Evolutionary conservation across 768 basidiomycete species (phyloP).

Genomic region (Russula emetica): DNA sequence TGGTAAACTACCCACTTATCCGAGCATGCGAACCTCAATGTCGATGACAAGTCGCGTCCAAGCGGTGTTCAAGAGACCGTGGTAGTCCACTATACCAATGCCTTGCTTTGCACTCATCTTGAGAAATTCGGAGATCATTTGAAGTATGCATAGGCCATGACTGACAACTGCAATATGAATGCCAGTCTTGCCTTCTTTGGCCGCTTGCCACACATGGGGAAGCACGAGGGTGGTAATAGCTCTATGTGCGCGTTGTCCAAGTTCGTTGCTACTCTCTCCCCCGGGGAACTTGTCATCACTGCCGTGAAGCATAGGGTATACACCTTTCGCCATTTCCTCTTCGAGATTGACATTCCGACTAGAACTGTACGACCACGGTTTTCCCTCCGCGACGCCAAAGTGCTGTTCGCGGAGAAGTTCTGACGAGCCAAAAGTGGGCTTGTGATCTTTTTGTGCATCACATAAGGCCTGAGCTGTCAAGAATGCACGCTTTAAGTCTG

Average conservation of each 20-base stretch:
- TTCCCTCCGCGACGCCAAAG: slow-evolving; percentile 69
- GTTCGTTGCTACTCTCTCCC: slow-evolving; percentile 67
- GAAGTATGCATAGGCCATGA: slow-evolving; percentile 65
- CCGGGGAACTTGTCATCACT: slow-evolving; percentile 56
- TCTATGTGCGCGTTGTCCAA: slow-evolving; percentile 50
- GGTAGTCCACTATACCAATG: slow-evolving; percentile 36
- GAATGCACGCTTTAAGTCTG: slow-evolving; percentile 59
- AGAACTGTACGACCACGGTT: slow-evolving; percentile 39
- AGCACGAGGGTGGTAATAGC: slow-evolving; percentile 51
- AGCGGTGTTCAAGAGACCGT: slow-evolving; percentile 62
- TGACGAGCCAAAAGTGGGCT: slow-evolving; percentile 46
- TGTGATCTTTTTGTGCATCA: slow-evolving; percentile 44
- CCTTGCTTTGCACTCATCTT: slow-evolving; percentile 38
- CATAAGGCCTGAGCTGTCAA: slow-evolving; percentile 57
- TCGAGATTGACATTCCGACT: slow-evolving; percentile 31
- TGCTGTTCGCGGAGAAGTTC: slow-evolving; percentile 59
- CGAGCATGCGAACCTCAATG: slow-evolving; percentile 38
- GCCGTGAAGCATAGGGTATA: slow-evolving; percentile 48
- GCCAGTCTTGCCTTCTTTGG: slow-evolving; percentile 38
- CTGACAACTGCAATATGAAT: slow-evolving; percentile 65
- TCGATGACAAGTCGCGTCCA: slow-evolving; percentile 58
- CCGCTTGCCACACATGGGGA: slow-evolving; percentile 48
- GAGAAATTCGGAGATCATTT: slow-evolving; percentile 49
- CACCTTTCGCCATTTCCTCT: slow-evolving; percentile 49
- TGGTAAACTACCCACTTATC: not conserved